A percentile compares a stretch with the other conserved stretches of the same genome.
Conservation (phyloP, 2,329 filamentous ascomycete genomes). For the Didymella keratinophila region DNA sequence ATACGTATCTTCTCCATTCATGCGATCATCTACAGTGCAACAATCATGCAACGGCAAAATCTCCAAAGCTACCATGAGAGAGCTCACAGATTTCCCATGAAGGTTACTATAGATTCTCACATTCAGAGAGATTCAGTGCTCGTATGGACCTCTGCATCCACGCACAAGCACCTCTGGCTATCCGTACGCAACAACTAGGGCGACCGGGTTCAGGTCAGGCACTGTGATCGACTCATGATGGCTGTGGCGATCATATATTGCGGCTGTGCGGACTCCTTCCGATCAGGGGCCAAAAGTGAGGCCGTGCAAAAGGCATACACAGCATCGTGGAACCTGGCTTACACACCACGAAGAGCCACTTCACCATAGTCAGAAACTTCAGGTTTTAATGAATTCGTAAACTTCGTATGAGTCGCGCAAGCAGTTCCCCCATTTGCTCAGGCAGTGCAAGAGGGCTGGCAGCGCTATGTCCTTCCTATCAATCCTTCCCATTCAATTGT, state of each 20-base stretch:
- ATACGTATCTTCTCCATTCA: background rate
- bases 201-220: background rate
- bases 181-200: background rate
- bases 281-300: background rate
- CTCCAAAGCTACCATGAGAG: too few relatives aligned
- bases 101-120: background rate
- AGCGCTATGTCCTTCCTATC: background rate
- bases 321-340: background rate
- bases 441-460: background rate
- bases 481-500: background rate
- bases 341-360: background rate
- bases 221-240: background rate
- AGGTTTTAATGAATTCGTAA: background rate
- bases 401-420: background rate
- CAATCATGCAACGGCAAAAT: background rate
- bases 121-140: background rate
- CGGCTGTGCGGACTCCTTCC: background rate
- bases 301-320: background rate
- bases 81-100: background rate
- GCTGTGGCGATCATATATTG: background rate
- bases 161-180: background rate
- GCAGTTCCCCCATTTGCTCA: background rate
- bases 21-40: background rate
- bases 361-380: background rate
- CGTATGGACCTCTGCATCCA: too few relatives aligned